Percentiles rank a stretch among this genome's conserved stretches.
phyloP scores from a whole-genome alignment of 768 basidiomycete genomes.

The Pisolithus microcarpus region DNA sequence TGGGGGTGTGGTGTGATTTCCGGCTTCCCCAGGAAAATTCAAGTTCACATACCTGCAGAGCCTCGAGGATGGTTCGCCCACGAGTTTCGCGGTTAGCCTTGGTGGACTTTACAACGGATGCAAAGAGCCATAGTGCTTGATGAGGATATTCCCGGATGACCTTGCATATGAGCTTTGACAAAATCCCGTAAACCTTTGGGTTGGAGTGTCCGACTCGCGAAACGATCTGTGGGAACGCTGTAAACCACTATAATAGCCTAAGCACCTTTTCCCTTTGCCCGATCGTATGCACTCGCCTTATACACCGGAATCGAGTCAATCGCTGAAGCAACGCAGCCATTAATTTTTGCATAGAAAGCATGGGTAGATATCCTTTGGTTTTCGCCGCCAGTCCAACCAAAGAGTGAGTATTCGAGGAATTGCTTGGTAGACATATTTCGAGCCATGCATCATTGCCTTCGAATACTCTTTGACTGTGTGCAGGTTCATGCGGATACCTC shows the following conservation, averaged over 20 bases:
- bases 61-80: constrained; percentile 51
- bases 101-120: constrained; percentile 80
- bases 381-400: constrained; percentile 91
- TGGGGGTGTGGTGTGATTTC: constrained; percentile 15
- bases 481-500: constrained; percentile 56
- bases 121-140: constrained; percentile 90
- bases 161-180: constrained; percentile 58
- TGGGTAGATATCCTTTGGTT: constrained; percentile 17
- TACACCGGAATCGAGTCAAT: constrained; percentile 64
- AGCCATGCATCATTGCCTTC: constrained; percentile 69
- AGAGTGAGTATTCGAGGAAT: constrained; percentile 90
- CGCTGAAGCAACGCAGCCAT: constrained; percentile 44
- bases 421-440: constrained; percentile 95
- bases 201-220: constrained; percentile 83
- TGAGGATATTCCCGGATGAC: constrained; percentile 83
- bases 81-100: constrained; percentile 52
- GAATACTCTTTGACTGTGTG: constrained; percentile 62
- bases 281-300: constrained; percentile 47
- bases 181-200: constrained; percentile 46
- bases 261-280: not conserved
- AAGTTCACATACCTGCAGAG: constrained; percentile 43
- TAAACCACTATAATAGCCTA: constrained; percentile 66
- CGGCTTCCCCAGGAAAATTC: not conserved
- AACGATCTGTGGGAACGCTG: constrained; percentile 93
- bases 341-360: constrained; percentile 49